A percentile compares a stretch with the other conserved stretches of the same genome.
These are phyloP conservation scores for Tetrahymena borealis DNA, from an alignment of 73 alveolate genomes.

Conservation along the genomic window DNA sequence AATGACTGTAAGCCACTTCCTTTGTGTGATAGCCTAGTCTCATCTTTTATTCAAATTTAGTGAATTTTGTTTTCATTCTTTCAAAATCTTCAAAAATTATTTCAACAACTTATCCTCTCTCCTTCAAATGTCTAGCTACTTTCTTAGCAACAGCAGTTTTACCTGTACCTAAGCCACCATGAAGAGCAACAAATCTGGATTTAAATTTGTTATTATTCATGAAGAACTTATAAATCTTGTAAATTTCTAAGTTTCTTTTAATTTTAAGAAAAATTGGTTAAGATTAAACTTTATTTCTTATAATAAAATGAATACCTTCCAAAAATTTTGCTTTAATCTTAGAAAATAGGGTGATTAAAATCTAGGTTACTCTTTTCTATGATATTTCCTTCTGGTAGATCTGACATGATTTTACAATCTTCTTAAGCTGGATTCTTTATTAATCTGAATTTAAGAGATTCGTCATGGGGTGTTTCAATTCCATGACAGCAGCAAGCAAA, in stretches of 20 bases:
- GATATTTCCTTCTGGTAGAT: not conserved
- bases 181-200: not conserved
- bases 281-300: not conserved
- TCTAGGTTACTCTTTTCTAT: not conserved
- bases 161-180: not conserved
- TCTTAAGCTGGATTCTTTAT: not conserved
- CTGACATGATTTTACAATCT: not conserved
- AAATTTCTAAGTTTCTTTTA: not conserved
- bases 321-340: not conserved
- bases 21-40: not conserved
- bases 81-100: not conserved
- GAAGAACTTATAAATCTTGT: not conserved
- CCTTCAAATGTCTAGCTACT: not conserved
- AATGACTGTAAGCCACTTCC: not conserved
- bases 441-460: not conserved
- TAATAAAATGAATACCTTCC: not conserved
- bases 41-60: not conserved
- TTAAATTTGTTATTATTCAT: not conserved
- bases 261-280: not conserved
- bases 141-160: not conserved
- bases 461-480: not conserved
- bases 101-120: not conserved
- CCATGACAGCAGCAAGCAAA: not conserved
- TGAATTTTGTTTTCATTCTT: not conserved
- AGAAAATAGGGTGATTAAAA: not conserved